Evolutionary conservation across 805 yeast genomes (phyloP).

Genomic region (Alloascoidea hylecoeti): DNA sequence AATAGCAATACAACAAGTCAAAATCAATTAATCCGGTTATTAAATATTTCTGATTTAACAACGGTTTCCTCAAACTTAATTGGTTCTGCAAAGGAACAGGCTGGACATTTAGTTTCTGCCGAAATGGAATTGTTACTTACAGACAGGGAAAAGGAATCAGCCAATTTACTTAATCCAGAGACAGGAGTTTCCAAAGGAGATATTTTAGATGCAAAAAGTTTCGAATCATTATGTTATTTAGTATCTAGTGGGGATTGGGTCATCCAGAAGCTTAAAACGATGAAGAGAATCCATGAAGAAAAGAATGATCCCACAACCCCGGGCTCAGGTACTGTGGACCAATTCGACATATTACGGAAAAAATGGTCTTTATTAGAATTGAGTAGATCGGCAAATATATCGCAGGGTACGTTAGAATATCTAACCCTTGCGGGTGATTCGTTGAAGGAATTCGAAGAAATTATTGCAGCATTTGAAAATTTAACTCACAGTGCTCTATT

Average conservation of each 20-base stretch:
- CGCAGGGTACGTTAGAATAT: slow-evolving; percentile 3
- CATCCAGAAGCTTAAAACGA: slow-evolving; percentile 41
- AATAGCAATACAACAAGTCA: too few relatives aligned
- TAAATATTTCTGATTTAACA: neutral
- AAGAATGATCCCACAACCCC: neutral
- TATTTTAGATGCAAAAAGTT: slow-evolving; percentile 34
- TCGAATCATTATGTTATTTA: slow-evolving; percentile 36
- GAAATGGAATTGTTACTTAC: neutral
- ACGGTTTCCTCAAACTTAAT: neutral
- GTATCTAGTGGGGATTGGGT: slow-evolving; percentile 43
- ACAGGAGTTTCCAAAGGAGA: slow-evolving; percentile 29
- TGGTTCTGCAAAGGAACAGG: neutral
- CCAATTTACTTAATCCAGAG: slow-evolving; percentile 14
- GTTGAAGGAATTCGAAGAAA: slow-evolving; percentile 15
- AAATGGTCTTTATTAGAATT: slow-evolving; percentile 5
- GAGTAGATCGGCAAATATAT: slow-evolving; percentile 2
- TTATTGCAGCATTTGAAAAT: slow-evolving; percentile 11
- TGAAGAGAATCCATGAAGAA: slow-evolving; percentile 24
- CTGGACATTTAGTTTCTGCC: neutral
- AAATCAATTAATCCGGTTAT: neutral
- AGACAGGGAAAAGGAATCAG: neutral
- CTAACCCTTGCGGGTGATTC: slow-evolving; percentile 11
- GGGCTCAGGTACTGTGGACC: too few relatives aligned
- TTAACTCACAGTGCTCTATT: slow-evolving; percentile 16
- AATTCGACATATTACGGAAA: slow-evolving; percentile 2